These are phyloP conservation scores for Umbelopsis sp. DNA, from an alignment of 192 early-diverging fungal genomes.

Conservation along the genomic window DNA sequence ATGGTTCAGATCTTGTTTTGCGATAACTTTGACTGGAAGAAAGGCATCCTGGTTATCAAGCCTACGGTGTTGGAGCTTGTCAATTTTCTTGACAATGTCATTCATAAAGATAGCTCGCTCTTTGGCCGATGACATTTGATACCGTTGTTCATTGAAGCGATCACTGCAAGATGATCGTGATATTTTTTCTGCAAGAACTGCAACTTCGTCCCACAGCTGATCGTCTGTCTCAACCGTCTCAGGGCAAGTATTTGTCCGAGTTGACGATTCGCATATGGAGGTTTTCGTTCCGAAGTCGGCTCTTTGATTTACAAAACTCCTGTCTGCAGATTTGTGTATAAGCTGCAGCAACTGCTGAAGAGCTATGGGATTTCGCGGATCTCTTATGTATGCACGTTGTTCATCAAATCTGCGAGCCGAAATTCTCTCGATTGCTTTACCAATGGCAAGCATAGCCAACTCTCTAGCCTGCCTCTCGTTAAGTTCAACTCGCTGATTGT, in stretches of 20 bases:
- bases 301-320: slow-evolving; percentile 50
- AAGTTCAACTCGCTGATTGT: slow-evolving; percentile 57
- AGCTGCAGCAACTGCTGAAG: slow-evolving; percentile 52
- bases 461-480: slow-evolving; percentile 45
- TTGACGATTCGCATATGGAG: slow-evolving; percentile 47
- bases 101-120: slow-evolving; percentile 48
- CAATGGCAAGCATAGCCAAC: slow-evolving; percentile 48
- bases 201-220: slow-evolving; percentile 50
- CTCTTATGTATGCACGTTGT: slow-evolving; percentile 34
- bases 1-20: background rate
- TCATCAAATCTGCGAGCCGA: slow-evolving; percentile 46
- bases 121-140: slow-evolving; percentile 46
- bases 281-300: slow-evolving; percentile 44
- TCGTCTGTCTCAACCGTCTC: slow-evolving; percentile 31
- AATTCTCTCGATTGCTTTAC: slow-evolving; percentile 45
- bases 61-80: slow-evolving; percentile 41
- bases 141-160: slow-evolving; percentile 46
- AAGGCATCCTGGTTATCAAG: slow-evolving; percentile 51
- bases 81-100: slow-evolving; percentile 49
- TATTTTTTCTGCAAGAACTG: slow-evolving; percentile 46
- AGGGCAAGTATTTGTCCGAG: slow-evolving; percentile 39
- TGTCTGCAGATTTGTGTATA: slow-evolving; percentile 48
- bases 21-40: background rate
- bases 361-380: slow-evolving; percentile 37
- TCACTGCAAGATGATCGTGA: slow-evolving; percentile 40